Base-by-base conservation (phyloP, 148 eudicot species). In the Gaultheria prostrata region DNA sequence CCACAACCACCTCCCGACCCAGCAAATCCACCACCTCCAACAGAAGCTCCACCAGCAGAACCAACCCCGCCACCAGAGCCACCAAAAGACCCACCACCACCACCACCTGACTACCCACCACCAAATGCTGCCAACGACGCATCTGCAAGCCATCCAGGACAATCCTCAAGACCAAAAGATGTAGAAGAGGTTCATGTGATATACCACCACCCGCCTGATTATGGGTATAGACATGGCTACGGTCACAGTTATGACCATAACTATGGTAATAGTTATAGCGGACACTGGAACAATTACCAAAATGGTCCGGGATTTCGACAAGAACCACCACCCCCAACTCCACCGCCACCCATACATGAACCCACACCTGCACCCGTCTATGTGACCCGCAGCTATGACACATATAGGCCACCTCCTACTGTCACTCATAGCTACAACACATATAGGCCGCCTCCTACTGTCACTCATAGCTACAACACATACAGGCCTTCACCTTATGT, bases 161-260 rank as follows among this genome's bases (percentile, higher is more conserved):
- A 88, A 63, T 43, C 86, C 84, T 46, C 87, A 11, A 78, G 46
- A 74, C 87, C 88, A 39, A 87, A 79, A 20, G 89, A 88, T 53
- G 89, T 67, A 3, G 90, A 85, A 80, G 91, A 90, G 85, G 93
- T 86, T 82, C 91, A 85, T 76, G 87, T 87, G 2, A 84, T 86
- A 70, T 79, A 91, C 82, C 92, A 87, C 82, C 84, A 81, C 56
- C 88, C 92, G 75, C 93, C 89, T 20, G 91, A 91, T 61, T 82
- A 86, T 28, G 86, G 89, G 35, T 83, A 86, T 82, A 83, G 87
- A 86, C 84, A 86, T 48, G 82, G 76, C 76, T 80, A 86, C 48
- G 71, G 81, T 69, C 86, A 83, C 33, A 75, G 76, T 53, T 84
- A 85, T 71, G 59, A 74, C 71, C 86, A 76, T 1, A 83, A 84